Base-by-base conservation (phyloP, 345 rosid genomes). In the Rubroshorea leprosula region DNA sequence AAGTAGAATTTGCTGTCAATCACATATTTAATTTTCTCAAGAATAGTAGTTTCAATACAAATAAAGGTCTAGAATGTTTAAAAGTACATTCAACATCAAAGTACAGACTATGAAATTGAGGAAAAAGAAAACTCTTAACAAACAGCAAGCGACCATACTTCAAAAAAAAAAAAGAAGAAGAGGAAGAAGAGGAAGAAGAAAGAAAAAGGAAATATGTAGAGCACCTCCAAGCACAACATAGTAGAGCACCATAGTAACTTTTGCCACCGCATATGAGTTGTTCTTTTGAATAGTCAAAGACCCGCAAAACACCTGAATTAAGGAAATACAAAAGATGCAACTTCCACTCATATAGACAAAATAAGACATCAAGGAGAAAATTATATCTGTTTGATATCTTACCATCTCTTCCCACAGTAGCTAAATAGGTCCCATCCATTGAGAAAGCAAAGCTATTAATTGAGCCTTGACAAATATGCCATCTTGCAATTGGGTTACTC, bases 401-500 rank as follows among this genome's bases (percentile, higher is more conserved):
- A 94, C 99, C 99, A 80, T 94, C 99, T 87, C 99, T 83, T 81
- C 99, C 99, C 76, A 88, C 87, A 60, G 91, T 83, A 15, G 99
- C 96, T 60, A 94, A 74, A 79, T 84, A 74, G 65, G 83, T 18
- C 63, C 96, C 97, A 51, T 90, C 99, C 31, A 61, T 58, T 20
- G 99, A 94, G 83, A 94, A 90, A 53, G 87, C 72, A 52, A 94
- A 73, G 78, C 90, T 76, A 72, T 94, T 94, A 41, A 94, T 80
- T 72, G 99, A 76, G 70, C 97, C 91, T 75, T 81, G 97, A 75
- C 96, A 83, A 56, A 88, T 79, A 79, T 90, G 99, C 99, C 99
- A 94, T 74, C 99, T 86, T 14, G 96, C 89, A 60, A 90, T 67
- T 25, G 99, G 99, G 69, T 94, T 90, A 67, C 97, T 87, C 99